A percentile compares a stretch with the other conserved stretches of the same genome.
These are phyloP conservation scores for Penicillium sp. DNA, from an alignment of 2,329 filamentous ascomycete species.

Conservation along the genomic window DNA sequence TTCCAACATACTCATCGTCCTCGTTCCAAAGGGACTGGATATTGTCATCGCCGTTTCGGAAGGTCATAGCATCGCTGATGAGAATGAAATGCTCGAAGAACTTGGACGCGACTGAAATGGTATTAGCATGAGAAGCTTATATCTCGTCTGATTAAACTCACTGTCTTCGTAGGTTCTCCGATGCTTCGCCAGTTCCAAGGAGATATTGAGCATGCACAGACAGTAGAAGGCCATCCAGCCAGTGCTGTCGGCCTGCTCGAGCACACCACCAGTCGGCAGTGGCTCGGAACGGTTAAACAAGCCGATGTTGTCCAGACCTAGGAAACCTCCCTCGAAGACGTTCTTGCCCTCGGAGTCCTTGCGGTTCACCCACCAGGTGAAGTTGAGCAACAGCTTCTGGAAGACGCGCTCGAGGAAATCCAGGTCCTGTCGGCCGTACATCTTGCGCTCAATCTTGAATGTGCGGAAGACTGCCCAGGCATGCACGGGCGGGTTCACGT, in stretches of 20 bases:
- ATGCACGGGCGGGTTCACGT: slow-evolving; percentile 94
- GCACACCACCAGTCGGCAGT: slow-evolving; percentile 81
- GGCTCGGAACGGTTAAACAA: slow-evolving; percentile 96
- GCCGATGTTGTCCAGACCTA: slow-evolving; percentile 94
- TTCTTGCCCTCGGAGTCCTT: slow-evolving; percentile 95
- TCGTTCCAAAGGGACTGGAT: slow-evolving; percentile 87
- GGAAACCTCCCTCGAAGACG: slow-evolving; percentile 92
- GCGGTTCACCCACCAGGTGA: slow-evolving; percentile 98
- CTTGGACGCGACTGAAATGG: slow-evolving; percentile 69
- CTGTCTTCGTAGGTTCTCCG: slow-evolving; percentile 88
- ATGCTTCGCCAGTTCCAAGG: slow-evolving; percentile 90
- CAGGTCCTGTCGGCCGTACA: slow-evolving; percentile 89
- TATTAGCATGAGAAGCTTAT: slow-evolving; percentile 5
- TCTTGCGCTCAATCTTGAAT: slow-evolving; percentile 97
- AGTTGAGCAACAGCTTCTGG: slow-evolving; percentile 91
- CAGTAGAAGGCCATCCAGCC: slow-evolving; percentile 99
- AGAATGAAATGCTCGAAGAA: slow-evolving; percentile 99
- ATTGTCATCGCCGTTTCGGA: slow-evolving; percentile 65
- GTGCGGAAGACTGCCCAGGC: slow-evolving; percentile 93
- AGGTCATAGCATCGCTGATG: slow-evolving; percentile 96
- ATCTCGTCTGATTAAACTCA: slow-evolving; percentile 16
- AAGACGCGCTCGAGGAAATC: slow-evolving; percentile 96
- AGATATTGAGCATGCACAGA: slow-evolving; percentile 93
- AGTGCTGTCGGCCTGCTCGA: slow-evolving; percentile 95
- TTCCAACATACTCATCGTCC: slow-evolving; percentile 58